Percentiles rank a stretch among this genome's conserved stretches.
These are phyloP conservation scores for Zygoascus ofunaensis DNA, from an alignment of 805 yeast species.

Conservation along the genomic window DNA sequence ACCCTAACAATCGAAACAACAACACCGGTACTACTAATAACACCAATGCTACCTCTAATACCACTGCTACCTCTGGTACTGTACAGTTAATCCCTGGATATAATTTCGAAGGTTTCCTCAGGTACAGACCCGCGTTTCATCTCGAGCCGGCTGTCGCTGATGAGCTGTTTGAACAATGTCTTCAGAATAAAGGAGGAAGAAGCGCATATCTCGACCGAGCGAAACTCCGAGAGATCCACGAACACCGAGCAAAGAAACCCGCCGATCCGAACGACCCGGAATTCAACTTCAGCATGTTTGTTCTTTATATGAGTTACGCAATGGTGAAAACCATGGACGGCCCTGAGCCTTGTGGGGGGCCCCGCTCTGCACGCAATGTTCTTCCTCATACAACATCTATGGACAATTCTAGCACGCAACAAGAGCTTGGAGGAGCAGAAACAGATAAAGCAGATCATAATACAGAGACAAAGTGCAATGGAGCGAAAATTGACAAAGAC, in stretches of 20 bases:
- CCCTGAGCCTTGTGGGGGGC: not conserved
- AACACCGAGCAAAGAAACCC: slow-evolving; percentile 10
- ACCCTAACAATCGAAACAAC: too few species aligned
- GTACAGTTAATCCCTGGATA: slow-evolving; percentile 16
- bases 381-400: too few species aligned
- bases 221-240: slow-evolving; percentile 12
- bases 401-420: too few species aligned
- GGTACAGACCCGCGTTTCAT: slow-evolving; percentile 11
- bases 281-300: slow-evolving; percentile 15
- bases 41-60: too few species aligned
- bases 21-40: too few species aligned
- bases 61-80: too few species aligned
- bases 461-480: not conserved
- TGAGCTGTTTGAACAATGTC: slow-evolving; percentile 10
- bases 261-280: slow-evolving; percentile 13
- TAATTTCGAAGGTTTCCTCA: slow-evolving; percentile 15
- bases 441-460: not conserved
- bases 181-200: slow-evolving; percentile 13
- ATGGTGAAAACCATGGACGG: slow-evolving; percentile 7
- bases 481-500: not conserved
- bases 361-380: not conserved
- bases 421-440: not conserved
- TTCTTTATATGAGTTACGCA: slow-evolving; percentile 16
- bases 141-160: slow-evolving; percentile 15
- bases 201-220: slow-evolving; percentile 17